Percentiles rank a stretch among this genome's conserved stretches.
Conservation (phyloP, 768 basidiomycete genomes). For the Tulasnella calospora region DNA sequence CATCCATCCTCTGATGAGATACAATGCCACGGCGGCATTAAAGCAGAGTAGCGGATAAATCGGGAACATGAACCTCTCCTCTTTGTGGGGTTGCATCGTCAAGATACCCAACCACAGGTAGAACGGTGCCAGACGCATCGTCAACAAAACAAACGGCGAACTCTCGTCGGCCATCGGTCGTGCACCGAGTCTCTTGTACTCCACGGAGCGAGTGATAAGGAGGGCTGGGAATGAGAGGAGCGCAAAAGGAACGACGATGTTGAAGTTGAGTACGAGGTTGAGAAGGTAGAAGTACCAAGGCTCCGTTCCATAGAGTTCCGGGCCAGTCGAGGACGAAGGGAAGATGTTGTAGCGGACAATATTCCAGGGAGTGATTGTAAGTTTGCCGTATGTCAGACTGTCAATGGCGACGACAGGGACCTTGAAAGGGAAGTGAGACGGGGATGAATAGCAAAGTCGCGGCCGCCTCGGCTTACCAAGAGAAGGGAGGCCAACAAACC, state of each 20-base stretch:
- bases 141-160: constrained; percentile 74
- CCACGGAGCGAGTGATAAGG: constrained; percentile 63
- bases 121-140: constrained; percentile 74
- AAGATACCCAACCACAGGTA: constrained; percentile 88
- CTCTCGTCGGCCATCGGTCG: constrained; percentile 54
- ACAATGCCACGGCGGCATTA: constrained; percentile 87
- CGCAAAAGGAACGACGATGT: constrained; percentile 74
- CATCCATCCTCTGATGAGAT: constrained; percentile 79
- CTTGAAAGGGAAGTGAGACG: constrained; percentile 43
- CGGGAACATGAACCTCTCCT: constrained; percentile 98
- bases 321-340: constrained; percentile 68
- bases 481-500: constrained; percentile 56
- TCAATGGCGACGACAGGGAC: constrained; percentile 80
- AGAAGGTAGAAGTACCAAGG: constrained; percentile 81
- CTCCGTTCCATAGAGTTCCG: constrained; percentile 89
- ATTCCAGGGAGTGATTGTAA: constrained; percentile 83
- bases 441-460: not conserved
- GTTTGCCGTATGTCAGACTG: constrained; percentile 76
- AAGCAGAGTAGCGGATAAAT: constrained; percentile 87
- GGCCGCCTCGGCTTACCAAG: constrained; percentile 46
- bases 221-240: constrained; percentile 76
- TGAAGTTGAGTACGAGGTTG: constrained; percentile 94
- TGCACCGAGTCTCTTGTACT: constrained; percentile 59
- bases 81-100: constrained; percentile 84
- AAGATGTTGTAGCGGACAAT: constrained; percentile 93